Base-by-base conservation (phyloP, 2,329 filamentous ascomycete species). In the Aureobasidium sp. region DNA sequence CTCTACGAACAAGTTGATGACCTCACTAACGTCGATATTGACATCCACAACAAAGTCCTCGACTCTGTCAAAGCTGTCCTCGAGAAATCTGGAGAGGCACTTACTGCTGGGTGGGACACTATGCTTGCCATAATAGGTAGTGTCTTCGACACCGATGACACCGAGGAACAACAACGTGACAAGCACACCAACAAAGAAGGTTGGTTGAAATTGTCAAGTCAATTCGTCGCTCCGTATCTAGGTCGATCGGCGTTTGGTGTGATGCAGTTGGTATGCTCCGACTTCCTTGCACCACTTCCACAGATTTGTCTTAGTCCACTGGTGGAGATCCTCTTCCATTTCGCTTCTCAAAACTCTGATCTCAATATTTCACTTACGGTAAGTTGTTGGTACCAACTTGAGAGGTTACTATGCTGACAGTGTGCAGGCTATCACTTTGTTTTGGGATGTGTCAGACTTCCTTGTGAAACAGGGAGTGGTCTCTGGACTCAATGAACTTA, bases 371-470 rank as follows among this genome's bases (percentile, higher is more conserved):
- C 93, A 0, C 78, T 99, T 27, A 97, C 94, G 35, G 88, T 89
- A 78, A 73, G 82, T 71, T 1, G 21, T 29, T 7, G 23, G 13
- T 17, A 7, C 1, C 17, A 15, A 4, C 7, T 25, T 23, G 6
- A 29, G 4, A 25, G 31, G 19, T 19, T 11, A 1, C 10, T 9
- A 37, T 50, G 37, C n/a, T 9, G 53, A 15, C 21, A 37, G 57
- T 37, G 37, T 37, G 57, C 51, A 90, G 84, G 94, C 92, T 1
- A 89, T 96, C 9, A 96, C 93, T 0, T 94, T 95, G 69, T 95
- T 96, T 72, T 96, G 92, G 90, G 92, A 93, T 58, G 82, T 96
- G 8, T 96, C 93, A 0, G 92, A 96, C 71, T 94, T 92, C 64
- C 78, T 97, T 21, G 80, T 83, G 60, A 74, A 74, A 8, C 75